Evolutionary conservation across 2,329 filamentous ascomycete species (phyloP).

Genomic region (Cladosporium sp.): DNA sequence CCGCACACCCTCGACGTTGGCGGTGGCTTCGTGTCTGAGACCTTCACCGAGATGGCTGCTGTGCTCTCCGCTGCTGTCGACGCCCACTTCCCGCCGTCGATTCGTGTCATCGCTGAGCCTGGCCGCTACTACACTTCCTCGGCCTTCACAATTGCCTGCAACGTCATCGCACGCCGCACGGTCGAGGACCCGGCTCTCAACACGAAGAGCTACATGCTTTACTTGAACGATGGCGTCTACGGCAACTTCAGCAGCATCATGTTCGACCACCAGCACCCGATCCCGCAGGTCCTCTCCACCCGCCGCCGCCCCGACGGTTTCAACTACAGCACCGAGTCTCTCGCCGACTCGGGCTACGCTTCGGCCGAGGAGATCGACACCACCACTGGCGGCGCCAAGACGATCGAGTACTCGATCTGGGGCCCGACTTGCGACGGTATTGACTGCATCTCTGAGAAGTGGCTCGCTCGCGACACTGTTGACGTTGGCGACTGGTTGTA

Average conservation of each 20-base stretch:
- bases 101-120: slow-evolving; percentile 91
- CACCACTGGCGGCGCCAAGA: slow-evolving; percentile 32
- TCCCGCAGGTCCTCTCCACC: slow-evolving; percentile 67
- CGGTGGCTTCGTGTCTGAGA: slow-evolving; percentile 86
- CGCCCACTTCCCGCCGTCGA: slow-evolving; percentile 75
- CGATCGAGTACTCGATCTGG: slow-evolving; percentile 89
- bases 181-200: slow-evolving; percentile 62
- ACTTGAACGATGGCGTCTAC: slow-evolving; percentile 95
- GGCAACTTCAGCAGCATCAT: slow-evolving; percentile 99
- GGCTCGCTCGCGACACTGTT: slow-evolving; percentile 69
- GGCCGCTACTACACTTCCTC: slow-evolving; percentile 93
- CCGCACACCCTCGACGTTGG: slow-evolving; percentile 90
- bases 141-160: slow-evolving; percentile 91
- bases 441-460: slow-evolving; percentile 83
- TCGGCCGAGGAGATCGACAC: slow-evolving; percentile 41
- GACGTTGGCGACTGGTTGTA: slow-evolving; percentile 97
- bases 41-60: slow-evolving; percentile 83
- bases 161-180: slow-evolving; percentile 91
- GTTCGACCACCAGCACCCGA: slow-evolving; percentile 93
- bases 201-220: slow-evolving; percentile 85
- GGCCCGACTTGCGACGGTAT: slow-evolving; percentile 97
- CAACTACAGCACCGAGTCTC: slow-evolving; percentile 27
- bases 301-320: slow-evolving; percentile 24
- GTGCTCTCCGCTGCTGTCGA: slow-evolving; percentile 78
- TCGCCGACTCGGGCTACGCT: slow-evolving; percentile 33